Evolutionary conservation across 108 stramenopile species (phyloP).

Genomic region (Cyclostephanos invisitatus): DNA sequence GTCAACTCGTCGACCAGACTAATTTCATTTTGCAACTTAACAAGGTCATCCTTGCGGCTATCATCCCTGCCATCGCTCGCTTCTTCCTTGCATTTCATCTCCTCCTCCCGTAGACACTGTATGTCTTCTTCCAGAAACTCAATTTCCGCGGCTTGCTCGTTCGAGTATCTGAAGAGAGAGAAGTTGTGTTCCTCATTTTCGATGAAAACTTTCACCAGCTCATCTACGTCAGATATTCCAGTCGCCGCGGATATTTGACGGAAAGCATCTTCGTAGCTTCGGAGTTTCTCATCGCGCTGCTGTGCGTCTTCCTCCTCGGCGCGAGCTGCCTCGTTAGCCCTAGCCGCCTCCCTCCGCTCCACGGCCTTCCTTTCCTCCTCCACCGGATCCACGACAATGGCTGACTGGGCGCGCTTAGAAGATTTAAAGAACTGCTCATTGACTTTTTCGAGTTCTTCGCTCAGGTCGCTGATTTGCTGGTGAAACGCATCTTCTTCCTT

Average conservation of each 20-base stretch:
- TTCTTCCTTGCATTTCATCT: constrained; percentile 42
- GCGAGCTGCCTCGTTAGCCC: constrained; percentile 36
- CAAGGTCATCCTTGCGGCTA: constrained; percentile 58
- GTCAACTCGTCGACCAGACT: constrained; percentile 57
- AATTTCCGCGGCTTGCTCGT: constrained; percentile 75
- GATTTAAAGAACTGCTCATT: constrained; percentile 36
- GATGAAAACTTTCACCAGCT: constrained; percentile 66
- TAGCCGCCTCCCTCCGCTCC: constrained; percentile 32
- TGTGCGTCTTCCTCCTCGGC: constrained; percentile 43
- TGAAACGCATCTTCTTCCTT: constrained; percentile 79
- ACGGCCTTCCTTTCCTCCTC: constrained; percentile 43
- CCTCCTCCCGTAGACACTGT: constrained; percentile 57
- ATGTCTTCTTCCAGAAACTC: constrained; percentile 69
- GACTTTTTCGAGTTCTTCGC: constrained; percentile 36
- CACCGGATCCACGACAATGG: constrained; percentile 22
- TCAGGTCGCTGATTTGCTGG: constrained; percentile 68
- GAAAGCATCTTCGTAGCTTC: constrained; percentile 87
- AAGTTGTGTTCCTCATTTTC: constrained; percentile 82
- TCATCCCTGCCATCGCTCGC: constrained; percentile 52
- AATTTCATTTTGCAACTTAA: constrained; percentile 69
- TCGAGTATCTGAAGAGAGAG: constrained; percentile 69
- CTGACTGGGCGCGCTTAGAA: constrained; percentile 30
- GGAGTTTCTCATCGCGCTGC: constrained; percentile 54
- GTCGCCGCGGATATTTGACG: constrained; percentile 72
- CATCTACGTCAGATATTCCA: constrained; percentile 63